Base-by-base conservation (phyloP, 768 basidiomycete genomes). In the Mycena crocata region DNA sequence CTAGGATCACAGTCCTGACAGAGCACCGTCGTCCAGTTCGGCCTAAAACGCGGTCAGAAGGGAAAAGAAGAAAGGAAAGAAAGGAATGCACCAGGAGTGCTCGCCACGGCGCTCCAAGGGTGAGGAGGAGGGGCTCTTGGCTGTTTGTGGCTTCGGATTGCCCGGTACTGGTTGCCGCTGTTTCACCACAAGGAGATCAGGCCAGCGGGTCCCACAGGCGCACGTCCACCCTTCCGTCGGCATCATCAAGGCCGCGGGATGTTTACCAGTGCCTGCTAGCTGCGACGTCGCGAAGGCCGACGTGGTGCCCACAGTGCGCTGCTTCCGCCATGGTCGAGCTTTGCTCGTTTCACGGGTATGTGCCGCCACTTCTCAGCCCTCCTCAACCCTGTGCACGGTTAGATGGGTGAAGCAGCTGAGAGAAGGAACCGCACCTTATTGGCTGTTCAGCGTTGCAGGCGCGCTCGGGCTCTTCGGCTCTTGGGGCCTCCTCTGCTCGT, bases 151-250 rank as follows among this genome's bases (percentile, higher is more conserved):
- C 50, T 35, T 35, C 31, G 31, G 50, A 19, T 15, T 23, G n/a
- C 14, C n/a, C n/a, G n/a, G n/a, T 24, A 21, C 28, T 14, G 26
- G 24, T n/a, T n/a, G 46, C 46, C 4, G 6, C 26, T 15, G 46
- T n/a, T 48, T 28, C 46, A 15, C 26, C 10, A 30, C 13, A n/a
- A n/a, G n/a, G n/a, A n/a, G n/a, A n/a, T n/a, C n/a, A n/a, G n/a
- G n/a, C 8, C 24, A 31, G 28, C 13, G 21, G 39, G 21, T 2
- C n/a, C 56, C 56, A 45, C n/a, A n/a, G n/a, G 56, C 56, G 31
- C 30, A 32, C 42, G 7, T 57, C 40, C 56, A 45, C 56, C 56
- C 56, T 57, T 57, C 56, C 56, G 51, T 32, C 56, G 30, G 56
- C 56, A n/a, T 31, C n/a, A n/a, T n/a, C n/a, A n/a, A n/a, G 2